A percentile compares a stretch with the other conserved stretches of the same genome.
Conservation (phyloP, 768 basidiomycete species). For the Suillus discolor region DNA sequence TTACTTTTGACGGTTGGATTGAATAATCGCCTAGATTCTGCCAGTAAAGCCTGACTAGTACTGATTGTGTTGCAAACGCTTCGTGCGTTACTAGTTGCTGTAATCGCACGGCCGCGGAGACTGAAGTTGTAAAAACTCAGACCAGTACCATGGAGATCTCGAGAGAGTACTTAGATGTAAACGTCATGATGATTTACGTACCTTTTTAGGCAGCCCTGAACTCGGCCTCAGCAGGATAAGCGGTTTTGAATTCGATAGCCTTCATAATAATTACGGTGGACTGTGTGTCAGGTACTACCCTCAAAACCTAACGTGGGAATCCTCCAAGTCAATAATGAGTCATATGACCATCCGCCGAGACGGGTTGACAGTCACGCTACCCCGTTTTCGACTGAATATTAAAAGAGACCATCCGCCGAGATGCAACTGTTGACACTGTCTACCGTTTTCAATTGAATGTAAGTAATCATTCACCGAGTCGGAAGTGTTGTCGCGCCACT, state of each 20-base stretch:
- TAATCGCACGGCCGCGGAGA: conserved; percentile 23
- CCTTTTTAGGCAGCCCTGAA: conserved; percentile 22
- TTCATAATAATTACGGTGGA: too few relatives aligned
- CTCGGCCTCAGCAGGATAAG: not conserved
- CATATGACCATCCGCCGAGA: not conserved
- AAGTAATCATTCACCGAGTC: too few relatives aligned
- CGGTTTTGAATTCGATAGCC: not conserved
- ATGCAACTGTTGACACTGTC: too few relatives aligned
- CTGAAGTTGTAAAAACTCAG: conserved; percentile 6
- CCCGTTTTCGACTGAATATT: too few relatives aligned
- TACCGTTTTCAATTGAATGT: too few relatives aligned
- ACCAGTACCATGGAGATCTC: conserved; percentile 26
- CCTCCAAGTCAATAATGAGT: not conserved
- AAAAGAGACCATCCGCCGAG: too few relatives aligned
- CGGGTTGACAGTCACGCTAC: too few relatives aligned
- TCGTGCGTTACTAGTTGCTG: not conserved
- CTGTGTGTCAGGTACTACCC: too few relatives aligned
- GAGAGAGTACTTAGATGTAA: conserved; percentile 17
- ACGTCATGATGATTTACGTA: conserved; percentile 20
- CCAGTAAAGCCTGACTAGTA: not conserved
- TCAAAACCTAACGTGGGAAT: not conserved
- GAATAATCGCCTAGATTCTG: not conserved
- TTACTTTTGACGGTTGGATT: too few relatives aligned
- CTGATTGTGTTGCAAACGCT: not conserved
- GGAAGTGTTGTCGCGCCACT: too few relatives aligned